Conservation (phyloP, 768 basidiomycete genomes). For the Podaxis carcinomalis region DNA sequence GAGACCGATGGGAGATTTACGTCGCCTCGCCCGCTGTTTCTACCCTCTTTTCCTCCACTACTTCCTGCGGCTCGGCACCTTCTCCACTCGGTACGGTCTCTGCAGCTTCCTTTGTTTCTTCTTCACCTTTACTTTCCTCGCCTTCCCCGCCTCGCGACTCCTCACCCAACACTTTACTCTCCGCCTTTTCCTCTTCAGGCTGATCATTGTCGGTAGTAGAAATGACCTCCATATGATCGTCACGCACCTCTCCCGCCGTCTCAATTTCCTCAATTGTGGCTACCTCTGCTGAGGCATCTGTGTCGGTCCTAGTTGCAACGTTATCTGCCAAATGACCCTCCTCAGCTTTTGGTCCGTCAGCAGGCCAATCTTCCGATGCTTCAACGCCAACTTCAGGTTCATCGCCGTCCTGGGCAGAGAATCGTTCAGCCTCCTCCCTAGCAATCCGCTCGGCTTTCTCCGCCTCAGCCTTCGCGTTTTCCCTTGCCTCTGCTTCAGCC, state of each 20-base stretch:
- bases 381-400: neutral
- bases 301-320: neutral
- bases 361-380: neutral
- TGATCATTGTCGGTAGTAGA: neutral
- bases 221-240: neutral
- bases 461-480: neutral
- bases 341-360: neutral
- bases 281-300: neutral
- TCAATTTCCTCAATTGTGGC: neutral
- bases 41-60: neutral
- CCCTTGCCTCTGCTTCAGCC: neutral
- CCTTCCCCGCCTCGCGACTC: neutral
- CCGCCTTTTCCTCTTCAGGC: neutral
- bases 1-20: neutral
- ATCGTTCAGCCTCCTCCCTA: neutral
- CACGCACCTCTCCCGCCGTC: neutral
- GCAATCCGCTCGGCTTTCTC: neutral
- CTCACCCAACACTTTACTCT: neutral
- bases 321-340: neutral
- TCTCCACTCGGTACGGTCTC: neutral
- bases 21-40: neutral
- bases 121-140: neutral
- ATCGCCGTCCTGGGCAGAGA: neutral
- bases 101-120: neutral
- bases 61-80: neutral